Conservation (phyloP, 139 green algal genomes). For the Zygnema cylindricum region DNA sequence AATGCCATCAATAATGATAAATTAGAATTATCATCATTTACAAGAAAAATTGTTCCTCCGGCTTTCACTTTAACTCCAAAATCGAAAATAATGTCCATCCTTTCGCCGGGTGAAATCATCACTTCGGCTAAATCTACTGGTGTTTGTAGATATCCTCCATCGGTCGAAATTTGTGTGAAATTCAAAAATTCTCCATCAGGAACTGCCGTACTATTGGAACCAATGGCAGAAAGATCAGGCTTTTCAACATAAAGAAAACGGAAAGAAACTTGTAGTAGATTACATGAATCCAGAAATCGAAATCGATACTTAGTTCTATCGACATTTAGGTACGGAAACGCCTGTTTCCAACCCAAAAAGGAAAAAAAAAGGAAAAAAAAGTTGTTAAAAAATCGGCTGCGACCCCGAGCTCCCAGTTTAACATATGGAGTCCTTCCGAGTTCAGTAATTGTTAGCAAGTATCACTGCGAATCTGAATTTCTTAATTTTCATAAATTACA, state of each 20-base stretch:
- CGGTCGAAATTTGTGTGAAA: conserved; percentile 23
- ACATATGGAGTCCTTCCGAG: too few relatives aligned
- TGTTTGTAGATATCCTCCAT: conserved; percentile 28
- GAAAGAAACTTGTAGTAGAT: neutral
- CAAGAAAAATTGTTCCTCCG: neutral
- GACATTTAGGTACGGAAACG: conserved; percentile 30
- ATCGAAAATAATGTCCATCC: conserved; percentile 23
- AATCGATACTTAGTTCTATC: conserved; percentile 27
- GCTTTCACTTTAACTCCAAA: conserved; percentile 10
- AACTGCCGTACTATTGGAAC: neutral
- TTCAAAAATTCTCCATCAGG: neutral
- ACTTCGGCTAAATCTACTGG: neutral
- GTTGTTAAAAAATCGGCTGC: too few relatives aligned
- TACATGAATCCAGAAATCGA: conserved; percentile 4
- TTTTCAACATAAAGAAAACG: conserved; percentile 6
- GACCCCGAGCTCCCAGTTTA: too few relatives aligned
- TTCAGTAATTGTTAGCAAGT: too few relatives aligned
- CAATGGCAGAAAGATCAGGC: conserved; percentile 3
- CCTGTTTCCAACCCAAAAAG: too few relatives aligned
- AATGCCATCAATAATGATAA: conserved; percentile 6
- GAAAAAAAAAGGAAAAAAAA: too few relatives aligned
- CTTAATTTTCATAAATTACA: too few relatives aligned
- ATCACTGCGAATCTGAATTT: too few relatives aligned
- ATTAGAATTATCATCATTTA: neutral
- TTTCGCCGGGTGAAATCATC: conserved; percentile 24